Percentiles rank a stretch among this genome's conserved stretches.
Conservation (phyloP, 805 yeast species). For the Saccharomycopsis fodiens region DNA sequence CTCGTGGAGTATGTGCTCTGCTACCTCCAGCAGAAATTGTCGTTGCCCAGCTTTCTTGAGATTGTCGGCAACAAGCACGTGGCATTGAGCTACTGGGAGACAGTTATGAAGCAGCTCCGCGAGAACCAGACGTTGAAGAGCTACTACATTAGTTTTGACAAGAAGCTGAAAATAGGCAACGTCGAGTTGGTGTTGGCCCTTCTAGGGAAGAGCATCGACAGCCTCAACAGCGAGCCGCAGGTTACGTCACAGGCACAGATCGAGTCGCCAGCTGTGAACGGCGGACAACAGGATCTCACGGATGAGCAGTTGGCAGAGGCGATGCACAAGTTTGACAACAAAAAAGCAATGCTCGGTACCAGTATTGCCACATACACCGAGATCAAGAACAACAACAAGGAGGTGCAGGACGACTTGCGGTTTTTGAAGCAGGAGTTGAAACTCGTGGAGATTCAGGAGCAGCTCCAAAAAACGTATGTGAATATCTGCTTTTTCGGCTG, state of each 20-base stretch:
- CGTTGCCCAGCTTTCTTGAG: slow-evolving; percentile 45
- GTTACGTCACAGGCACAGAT: slow-evolving; percentile 14
- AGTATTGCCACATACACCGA: slow-evolving; percentile 28
- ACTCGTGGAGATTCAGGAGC: slow-evolving; percentile 37
- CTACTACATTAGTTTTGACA: slow-evolving; percentile 32
- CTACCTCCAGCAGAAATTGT: slow-evolving; percentile 31
- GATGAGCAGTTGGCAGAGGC: slow-evolving; percentile 3
- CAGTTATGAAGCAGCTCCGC: slow-evolving; percentile 11
- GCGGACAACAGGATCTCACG: slow-evolving; percentile 17
- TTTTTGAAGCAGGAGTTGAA: slow-evolving; percentile 38
- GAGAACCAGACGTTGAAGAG: slow-evolving; percentile 14
- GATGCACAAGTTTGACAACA: slow-evolving; percentile 25
- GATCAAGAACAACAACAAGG: slow-evolving; percentile 21
- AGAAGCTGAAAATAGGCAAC: slow-evolving; percentile 34
- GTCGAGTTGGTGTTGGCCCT: slow-evolving; percentile 30
- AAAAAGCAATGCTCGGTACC: slow-evolving; percentile 25
- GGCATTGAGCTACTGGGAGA: slow-evolving; percentile 35
- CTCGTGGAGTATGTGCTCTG: slow-evolving; percentile 51
- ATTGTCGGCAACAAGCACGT: slow-evolving; percentile 42
- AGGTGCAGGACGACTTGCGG: slow-evolving; percentile 30
- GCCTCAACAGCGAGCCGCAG: slow-evolving; percentile 24
- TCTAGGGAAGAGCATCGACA: slow-evolving; percentile 30
- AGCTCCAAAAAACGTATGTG: slow-evolving; percentile 30
- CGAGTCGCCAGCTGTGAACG: slow-evolving; percentile 22
- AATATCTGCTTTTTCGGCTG: slow-evolving; percentile 34